Conservation (phyloP, 306 rosid genomes). For the Cercis canadensis region DNA sequence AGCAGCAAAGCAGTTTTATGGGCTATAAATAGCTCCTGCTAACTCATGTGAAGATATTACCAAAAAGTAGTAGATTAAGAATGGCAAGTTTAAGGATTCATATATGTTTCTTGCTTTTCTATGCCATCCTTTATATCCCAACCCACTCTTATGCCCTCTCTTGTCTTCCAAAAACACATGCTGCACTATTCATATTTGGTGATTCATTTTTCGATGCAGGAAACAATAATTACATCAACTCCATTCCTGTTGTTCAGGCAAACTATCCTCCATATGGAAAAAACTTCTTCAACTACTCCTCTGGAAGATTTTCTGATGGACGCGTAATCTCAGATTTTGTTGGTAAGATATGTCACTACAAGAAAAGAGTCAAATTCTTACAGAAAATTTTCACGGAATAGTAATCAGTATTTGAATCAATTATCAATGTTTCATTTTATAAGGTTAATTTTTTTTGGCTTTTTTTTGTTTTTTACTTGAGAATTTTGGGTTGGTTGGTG, state of each 20-base stretch:
- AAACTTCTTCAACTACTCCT: slow-evolving; percentile 36
- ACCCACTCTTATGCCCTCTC: not conserved
- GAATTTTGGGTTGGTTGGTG: not conserved
- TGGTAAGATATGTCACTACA: too few species aligned
- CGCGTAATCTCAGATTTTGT: slow-evolving; percentile 40
- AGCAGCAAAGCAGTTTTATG: too few species aligned
- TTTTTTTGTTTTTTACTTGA: not conserved
- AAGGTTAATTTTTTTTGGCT: too few species aligned
- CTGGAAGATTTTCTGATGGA: slow-evolving; percentile 46
- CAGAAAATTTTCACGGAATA: too few species aligned
- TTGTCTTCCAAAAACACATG: not conserved
- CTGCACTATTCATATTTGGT: slow-evolving; percentile 41
- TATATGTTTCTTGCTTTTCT: not conserved
- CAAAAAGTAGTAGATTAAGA: not conserved
- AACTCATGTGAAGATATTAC: not conserved
- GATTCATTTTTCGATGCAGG: slow-evolving; percentile 45
- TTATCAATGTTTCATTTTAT: too few species aligned
- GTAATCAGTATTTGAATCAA: too few species aligned
- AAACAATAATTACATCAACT: too few species aligned
- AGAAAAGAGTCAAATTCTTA: too few species aligned
- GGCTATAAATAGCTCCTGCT: not conserved
- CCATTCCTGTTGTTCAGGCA: too few species aligned
- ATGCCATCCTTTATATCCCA: not conserved
- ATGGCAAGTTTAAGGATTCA: not conserved
- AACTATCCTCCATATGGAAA: slow-evolving; percentile 41